Conservation (phyloP, 768 basidiomycete species). For the Boletus vermiculosoides region DNA sequence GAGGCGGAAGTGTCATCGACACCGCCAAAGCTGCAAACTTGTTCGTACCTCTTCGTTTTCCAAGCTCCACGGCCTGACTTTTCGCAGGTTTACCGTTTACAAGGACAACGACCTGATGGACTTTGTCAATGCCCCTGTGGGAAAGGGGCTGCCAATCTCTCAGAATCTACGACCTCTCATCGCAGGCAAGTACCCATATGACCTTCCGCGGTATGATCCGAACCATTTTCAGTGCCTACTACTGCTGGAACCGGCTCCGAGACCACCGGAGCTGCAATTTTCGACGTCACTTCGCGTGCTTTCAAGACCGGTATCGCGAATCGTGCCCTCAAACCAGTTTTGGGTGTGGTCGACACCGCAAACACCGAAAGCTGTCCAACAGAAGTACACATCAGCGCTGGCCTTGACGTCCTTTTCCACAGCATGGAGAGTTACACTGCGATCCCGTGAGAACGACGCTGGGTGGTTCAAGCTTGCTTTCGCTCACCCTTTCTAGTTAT, state of each 20-base stretch:
- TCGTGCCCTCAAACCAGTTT: conserved; percentile 83
- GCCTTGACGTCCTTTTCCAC: conserved; percentile 94
- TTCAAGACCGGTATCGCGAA: conserved; percentile 98
- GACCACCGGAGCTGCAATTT: conserved; percentile 92
- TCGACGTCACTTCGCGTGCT: conserved; percentile 85
- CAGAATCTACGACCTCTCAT: conserved; percentile 79
- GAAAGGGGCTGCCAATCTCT: conserved; percentile 83
- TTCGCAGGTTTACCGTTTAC: conserved; percentile 78
- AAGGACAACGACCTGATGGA: conserved; percentile 91
- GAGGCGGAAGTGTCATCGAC: conserved; percentile 94
- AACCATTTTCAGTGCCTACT: conserved; percentile 50
- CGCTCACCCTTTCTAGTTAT: conserved; percentile 51
- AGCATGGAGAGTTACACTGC: conserved; percentile 94
- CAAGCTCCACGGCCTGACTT: background rate
- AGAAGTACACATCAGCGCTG: conserved; percentile 92
- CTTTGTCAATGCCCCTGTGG: conserved; percentile 95
- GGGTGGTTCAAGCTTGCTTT: background rate
- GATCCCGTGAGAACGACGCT: conserved; percentile 63
- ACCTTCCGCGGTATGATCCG: background rate
- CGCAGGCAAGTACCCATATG: conserved; percentile 47
- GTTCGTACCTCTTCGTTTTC: conserved; percentile 38
- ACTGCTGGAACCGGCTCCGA: conserved; percentile 91
- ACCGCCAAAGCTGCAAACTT: conserved; percentile 95
- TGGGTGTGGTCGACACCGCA: conserved; percentile 84
- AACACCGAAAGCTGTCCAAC: conserved; percentile 91